phyloP scores from a whole-genome alignment of 2,329 filamentous ascomycete genomes.

The Neopestalotiopsis clavispora region DNA sequence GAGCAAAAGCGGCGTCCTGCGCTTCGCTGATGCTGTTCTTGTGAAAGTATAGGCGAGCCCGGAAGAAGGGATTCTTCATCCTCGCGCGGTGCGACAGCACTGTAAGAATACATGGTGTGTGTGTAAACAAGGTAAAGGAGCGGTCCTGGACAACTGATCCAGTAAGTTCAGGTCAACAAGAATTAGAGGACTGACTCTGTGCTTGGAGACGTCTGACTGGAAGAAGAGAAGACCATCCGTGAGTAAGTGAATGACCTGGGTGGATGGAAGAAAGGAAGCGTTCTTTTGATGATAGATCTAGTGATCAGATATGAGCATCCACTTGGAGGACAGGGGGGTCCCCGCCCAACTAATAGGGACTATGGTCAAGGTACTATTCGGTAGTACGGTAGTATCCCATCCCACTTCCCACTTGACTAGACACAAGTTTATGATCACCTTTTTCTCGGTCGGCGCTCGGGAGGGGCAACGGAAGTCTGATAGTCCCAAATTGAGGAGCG shows the following conservation, averaged over 20 bases:
- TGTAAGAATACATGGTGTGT: constrained; percentile 25
- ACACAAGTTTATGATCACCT: not conserved
- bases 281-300: constrained; percentile 9
- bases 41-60: constrained; percentile 18
- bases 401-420: not conserved
- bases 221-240: not conserved
- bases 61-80: constrained; percentile 32
- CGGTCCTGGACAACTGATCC: constrained; percentile 6
- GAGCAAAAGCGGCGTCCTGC: constrained; percentile 2
- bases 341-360: not conserved
- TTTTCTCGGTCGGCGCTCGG: not conserved
- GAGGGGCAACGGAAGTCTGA: not conserved
- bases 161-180: not conserved
- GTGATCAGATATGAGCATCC: constrained; percentile 9
- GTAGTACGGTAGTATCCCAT: no score
- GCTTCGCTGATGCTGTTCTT: constrained; percentile 14
- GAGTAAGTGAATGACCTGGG: not conserved
- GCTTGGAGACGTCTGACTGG: not conserved
- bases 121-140: not conserved
- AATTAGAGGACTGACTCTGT: not conserved
- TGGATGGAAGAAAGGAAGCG: constrained; percentile 5
- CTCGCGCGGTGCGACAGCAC: constrained; percentile 22
- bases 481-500: not conserved
- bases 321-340: not conserved
- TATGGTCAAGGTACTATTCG: not conserved